Conservation (phyloP, 495 filamentous ascomycete genomes). For the Penicillium turbatum region DNA sequence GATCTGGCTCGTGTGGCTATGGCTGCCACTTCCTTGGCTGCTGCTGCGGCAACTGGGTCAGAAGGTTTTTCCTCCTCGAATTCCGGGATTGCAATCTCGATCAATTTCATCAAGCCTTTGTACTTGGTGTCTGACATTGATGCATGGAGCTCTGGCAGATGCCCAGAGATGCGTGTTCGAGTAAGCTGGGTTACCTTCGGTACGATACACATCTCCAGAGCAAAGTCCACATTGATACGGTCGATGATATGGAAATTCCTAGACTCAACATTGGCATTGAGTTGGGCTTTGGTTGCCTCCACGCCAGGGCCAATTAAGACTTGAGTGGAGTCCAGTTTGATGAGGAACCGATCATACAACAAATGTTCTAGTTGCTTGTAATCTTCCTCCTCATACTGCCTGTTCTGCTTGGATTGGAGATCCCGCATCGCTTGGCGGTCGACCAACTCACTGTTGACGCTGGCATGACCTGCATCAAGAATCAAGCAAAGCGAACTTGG, state of each 20-base stretch:
- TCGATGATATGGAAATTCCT: conserved; percentile 88
- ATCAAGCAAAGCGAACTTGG: conserved; percentile 82
- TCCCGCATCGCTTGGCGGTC: conserved; percentile 84
- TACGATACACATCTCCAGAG: conserved; percentile 85
- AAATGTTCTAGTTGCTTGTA: conserved; percentile 79
- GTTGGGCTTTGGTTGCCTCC: conserved; percentile 80
- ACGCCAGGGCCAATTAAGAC: conserved; percentile 93
- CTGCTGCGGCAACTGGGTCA: conserved; percentile 14
- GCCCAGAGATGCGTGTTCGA: conserved; percentile 83
- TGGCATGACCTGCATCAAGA: conserved; percentile 91
- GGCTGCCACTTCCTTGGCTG: conserved; percentile 29
- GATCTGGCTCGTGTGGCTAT: conserved; percentile 44
- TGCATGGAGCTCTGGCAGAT: conserved; percentile 87
- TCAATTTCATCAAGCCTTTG: conserved; percentile 90
- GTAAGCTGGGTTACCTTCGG: conserved; percentile 93
- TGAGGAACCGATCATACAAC: conserved; percentile 92
- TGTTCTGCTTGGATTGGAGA: conserved; percentile 84
- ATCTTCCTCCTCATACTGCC: conserved; percentile 83
- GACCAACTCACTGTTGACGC: conserved; percentile 87
- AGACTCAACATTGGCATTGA: conserved; percentile 61
- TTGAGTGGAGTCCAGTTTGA: conserved; percentile 91
- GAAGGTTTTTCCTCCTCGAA: conserved; percentile 53
- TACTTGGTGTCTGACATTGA: conserved; percentile 93
- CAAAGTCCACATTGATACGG: conserved; percentile 93
- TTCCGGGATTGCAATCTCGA: conserved; percentile 90